Base-by-base conservation (phyloP, 305 asterid genomes). In the Fraxinus dipetala region DNA sequence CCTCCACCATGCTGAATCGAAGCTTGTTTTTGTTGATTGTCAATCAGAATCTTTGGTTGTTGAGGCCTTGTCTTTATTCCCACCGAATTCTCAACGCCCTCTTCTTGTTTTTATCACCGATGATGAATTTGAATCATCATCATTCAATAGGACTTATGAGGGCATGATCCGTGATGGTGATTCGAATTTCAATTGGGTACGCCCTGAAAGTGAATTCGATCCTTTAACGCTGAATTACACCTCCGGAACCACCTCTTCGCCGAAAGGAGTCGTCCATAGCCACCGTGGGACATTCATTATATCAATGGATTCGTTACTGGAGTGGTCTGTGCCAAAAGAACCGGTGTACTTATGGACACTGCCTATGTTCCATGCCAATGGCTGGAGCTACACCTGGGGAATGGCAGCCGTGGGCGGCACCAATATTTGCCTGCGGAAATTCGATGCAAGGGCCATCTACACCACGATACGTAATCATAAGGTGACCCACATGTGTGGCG, bases 341-440 rank as follows among this genome's bases (percentile, higher is more conserved):
- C 84, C 84, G 11, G 84, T 81, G n/a, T 81, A 54, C 56, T 28
- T 81, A 24, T 81, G 84, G 84, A 76, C 81, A 0, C 81, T 81
- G 14, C 84, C 84, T 8, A 61, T 81, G 84, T 81, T 81, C 63
- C 86, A 84, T 40, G 79, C 84, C 32, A 84, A 80, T 43, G 86
- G 86, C 45, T 84, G 86, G 86, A 65, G 69, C 63, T 84, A 18
- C 38, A n/a, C 81, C 3, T 84, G 86, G 86, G 86, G 81, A 0
- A 79, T 84, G 86, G 86, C 86, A 3, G 86, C 81, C 1, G 81
- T 80, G 0, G 86, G 86, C 4, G 86, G 81, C 10, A 76, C 75
- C 48, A 84, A 84, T 48, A 31, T 78, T 22, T 81, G 77, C 48
- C 84, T 81, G 13, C 80, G 84, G 4, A 77, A 45, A 61, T 40